A percentile compares a stretch with the other conserved stretches of the same genome.
phyloP scores from a whole-genome alignment of 2,329 filamentous ascomycete genomes.

The Endocalyx cinctus region DNA sequence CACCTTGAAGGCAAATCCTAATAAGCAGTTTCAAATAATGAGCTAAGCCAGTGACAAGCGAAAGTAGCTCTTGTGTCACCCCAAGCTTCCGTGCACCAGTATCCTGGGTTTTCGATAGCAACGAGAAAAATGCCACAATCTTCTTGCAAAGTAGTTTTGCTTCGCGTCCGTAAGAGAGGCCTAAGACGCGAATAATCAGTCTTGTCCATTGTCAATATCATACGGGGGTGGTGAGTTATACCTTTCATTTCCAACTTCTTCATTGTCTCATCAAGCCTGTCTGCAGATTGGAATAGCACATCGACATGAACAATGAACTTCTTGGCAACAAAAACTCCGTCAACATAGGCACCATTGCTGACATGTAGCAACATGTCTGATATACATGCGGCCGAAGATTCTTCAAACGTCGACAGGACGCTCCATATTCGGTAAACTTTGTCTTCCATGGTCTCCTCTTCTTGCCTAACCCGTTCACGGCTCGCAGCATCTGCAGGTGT shows the following conservation, averaged over 20 bases:
- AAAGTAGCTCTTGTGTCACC: conserved; percentile 97
- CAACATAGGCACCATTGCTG: conserved; percentile 93
- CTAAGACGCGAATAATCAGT: conserved; percentile 39
- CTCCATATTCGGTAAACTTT: conserved; percentile 99
- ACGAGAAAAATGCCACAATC: conserved; percentile 94
- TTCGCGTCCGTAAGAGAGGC: conserved; percentile 86
- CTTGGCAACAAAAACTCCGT: conserved; percentile 90
- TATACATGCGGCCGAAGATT: conserved; percentile 95
- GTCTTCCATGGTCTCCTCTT: conserved; percentile 93
- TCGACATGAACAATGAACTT: conserved; percentile 97
- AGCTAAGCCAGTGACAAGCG: conserved; percentile 88
- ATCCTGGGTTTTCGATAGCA: conserved; percentile 92
- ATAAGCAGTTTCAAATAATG: conserved; percentile 98
- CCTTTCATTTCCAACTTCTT: conserved; percentile 67
- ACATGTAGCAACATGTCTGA: conserved; percentile 98
- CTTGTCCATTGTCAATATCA: conserved; percentile 5
- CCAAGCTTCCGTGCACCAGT: conserved; percentile 85
- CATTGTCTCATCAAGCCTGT: conserved; percentile 75
- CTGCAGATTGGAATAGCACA: conserved; percentile 82
- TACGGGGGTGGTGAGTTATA: conserved; percentile 34
- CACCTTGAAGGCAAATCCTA: conserved; percentile 90
- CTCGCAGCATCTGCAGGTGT: conserved; percentile 52
- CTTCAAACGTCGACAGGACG: conserved; percentile 92
- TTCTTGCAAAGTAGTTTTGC: conserved; percentile 99
- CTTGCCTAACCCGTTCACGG: conserved; percentile 70